Percentiles rank a stretch among this genome's conserved stretches.
Evolutionary conservation across 1,284 basidiomycete species (phyloP).

Genomic region (Paramarasmius palmivorus): DNA sequence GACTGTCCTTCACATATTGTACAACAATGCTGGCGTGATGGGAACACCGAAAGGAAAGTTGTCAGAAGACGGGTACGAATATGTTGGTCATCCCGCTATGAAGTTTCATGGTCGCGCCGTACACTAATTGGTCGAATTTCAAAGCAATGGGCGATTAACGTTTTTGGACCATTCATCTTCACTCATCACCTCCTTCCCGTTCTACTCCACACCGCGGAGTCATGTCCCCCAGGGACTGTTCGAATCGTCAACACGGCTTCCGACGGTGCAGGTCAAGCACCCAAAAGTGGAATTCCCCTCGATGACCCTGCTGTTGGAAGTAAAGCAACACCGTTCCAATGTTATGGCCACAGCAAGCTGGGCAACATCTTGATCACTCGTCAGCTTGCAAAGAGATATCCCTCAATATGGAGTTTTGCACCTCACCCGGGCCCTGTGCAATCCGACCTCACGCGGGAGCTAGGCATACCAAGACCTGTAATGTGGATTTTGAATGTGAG

Average conservation of each 20-base stretch:
- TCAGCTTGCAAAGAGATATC: constrained; percentile 5
- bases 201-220: constrained; percentile 35
- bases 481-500: constrained; percentile 10
- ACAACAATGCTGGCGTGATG: constrained; percentile 52
- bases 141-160: constrained; percentile 56
- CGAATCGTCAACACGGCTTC: constrained; percentile 48
- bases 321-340: background rate
- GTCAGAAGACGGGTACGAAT: background rate
- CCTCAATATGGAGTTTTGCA: constrained; percentile 3
- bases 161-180: constrained; percentile 38
- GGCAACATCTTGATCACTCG: constrained; percentile 8
- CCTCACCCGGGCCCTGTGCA: constrained; percentile 6
- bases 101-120: background rate
- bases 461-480: constrained; percentile 3
- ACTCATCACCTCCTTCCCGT: constrained; percentile 48
- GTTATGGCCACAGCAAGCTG: constrained; percentile 3
- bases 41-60: constrained; percentile 38
- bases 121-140: constrained; percentile 49
- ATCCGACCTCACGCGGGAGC: background rate
- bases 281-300: constrained; percentile 17
- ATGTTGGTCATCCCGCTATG: background rate
- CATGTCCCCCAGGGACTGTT: constrained; percentile 28
- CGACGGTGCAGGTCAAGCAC: constrained; percentile 39
- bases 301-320: background rate
- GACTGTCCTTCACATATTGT: constrained; percentile 38